phyloP scores from a whole-genome alignment of 805 yeast species.

The Hagleromyces aurorensis region DNA sequence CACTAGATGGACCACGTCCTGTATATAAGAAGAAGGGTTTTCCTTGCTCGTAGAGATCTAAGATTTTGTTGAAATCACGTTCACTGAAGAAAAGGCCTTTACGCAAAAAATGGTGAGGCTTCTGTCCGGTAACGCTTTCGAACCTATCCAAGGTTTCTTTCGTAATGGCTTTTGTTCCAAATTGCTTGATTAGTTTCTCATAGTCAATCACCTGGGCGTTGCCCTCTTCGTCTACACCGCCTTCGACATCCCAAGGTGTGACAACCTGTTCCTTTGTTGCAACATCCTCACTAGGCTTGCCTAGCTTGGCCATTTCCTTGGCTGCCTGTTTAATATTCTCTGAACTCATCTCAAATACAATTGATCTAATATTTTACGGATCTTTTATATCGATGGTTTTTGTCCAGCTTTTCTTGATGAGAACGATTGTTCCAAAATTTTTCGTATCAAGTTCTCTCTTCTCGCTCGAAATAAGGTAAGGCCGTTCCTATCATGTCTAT shows the following conservation, averaged over 20 bases:
- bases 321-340: constrained; percentile 12
- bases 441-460: no score
- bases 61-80: constrained; percentile 69
- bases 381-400: no score
- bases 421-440: no score
- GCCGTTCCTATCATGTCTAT: no score
- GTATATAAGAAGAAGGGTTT: constrained; percentile 94
- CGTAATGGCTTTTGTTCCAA: constrained; percentile 73
- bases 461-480: no score
- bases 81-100: constrained; percentile 92
- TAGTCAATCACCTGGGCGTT: constrained; percentile 86
- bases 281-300: constrained; percentile 5
- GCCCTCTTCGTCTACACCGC: constrained; percentile 89
- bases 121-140: constrained; percentile 73
- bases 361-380: no score
- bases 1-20: constrained; percentile 95
- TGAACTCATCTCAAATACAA: no score
- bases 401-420: no score
- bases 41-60: constrained; percentile 87
- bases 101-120: constrained; percentile 83
- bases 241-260: constrained; percentile 99
- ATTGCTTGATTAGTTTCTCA: constrained; percentile 74
- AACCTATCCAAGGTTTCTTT: constrained; percentile 70
- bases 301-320: constrained; percentile 15
- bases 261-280: constrained; percentile 43